phyloP scores from a whole-genome alignment of 495 filamentous ascomycete species.

The Tetracladium setigerum region DNA sequence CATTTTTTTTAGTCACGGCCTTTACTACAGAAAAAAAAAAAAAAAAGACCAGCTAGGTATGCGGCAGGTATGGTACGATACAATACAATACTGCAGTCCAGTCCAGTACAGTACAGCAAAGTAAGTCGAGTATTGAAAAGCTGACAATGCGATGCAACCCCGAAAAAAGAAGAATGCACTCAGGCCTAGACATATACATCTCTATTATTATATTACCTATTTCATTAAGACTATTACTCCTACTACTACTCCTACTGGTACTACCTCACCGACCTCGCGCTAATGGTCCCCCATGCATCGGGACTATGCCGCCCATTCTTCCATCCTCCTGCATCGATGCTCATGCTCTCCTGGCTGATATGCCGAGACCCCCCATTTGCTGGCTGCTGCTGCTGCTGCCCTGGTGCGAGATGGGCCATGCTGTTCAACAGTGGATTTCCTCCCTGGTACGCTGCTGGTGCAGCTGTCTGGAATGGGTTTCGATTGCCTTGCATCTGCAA shows the following conservation, averaged over 20 bases:
- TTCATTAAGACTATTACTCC: neutral
- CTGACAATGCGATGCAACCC: no score
- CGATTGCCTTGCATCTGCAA: conserved; percentile 27
- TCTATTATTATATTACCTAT: conserved; percentile 1
- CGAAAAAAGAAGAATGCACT: no score
- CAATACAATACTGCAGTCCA: no score
- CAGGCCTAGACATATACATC: no score
- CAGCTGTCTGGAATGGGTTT: conserved; percentile 37
- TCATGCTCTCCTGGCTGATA: conserved; percentile 84
- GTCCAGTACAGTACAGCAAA: no score
- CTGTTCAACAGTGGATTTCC: conserved; percentile 17
- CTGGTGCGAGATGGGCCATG: conserved; percentile 7
- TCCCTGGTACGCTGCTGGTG: conserved; percentile 11
- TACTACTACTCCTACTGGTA: no score
- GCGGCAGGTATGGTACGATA: no score
- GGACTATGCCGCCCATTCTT: conserved; percentile 83
- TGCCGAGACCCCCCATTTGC: conserved; percentile 37
- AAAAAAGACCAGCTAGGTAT: no score
- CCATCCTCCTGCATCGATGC: conserved; percentile 59
- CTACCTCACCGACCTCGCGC: conserved; percentile 51
- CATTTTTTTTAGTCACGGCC: no score
- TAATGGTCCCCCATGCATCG: conserved; percentile 94
- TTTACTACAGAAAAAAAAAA: no score
- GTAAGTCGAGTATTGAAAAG: no score
- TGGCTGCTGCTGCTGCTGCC: no score